Conservation (phyloP, 805 yeast genomes). For the Grigorovia transvaalensis region DNA sequence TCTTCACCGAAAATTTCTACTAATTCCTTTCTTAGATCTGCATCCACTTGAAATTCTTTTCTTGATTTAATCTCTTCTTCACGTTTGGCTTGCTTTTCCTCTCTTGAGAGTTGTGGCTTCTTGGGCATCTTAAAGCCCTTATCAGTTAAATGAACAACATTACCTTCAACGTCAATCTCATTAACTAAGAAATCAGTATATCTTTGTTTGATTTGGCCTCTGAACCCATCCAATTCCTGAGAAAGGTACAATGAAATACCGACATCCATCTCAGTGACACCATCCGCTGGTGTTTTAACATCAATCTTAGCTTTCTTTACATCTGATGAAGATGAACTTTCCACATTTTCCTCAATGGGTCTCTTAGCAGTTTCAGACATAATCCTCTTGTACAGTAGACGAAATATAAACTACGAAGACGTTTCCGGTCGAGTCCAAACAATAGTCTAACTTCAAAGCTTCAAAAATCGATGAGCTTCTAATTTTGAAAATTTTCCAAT, state of each 20-base stretch:
- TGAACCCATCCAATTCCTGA: constrained; percentile 48
- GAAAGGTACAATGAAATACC: constrained; percentile 73
- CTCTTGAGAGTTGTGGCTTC: constrained; percentile 35
- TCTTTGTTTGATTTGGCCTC: constrained; percentile 75
- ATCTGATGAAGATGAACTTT: constrained; percentile 1
- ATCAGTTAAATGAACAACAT: constrained; percentile 66
- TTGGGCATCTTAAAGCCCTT: constrained; percentile 54
- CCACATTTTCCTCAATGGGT: constrained; percentile 5
- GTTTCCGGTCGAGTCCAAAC: no score
- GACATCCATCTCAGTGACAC: constrained; percentile 66
- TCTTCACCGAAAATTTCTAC: constrained; percentile 47
- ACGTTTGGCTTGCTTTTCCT: constrained; percentile 30
- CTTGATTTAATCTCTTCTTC: constrained; percentile 24
- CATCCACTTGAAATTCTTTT: constrained; percentile 33
- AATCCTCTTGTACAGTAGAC: neutral
- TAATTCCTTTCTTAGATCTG: constrained; percentile 39
- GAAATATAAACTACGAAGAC: no score
- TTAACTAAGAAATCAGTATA: constrained; percentile 91
- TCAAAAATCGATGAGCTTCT: constrained; percentile 1
- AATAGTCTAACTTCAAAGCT: neutral
- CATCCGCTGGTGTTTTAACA: constrained; percentile 13
- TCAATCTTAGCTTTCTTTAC: constrained; percentile 11
- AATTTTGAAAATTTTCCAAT: neutral
- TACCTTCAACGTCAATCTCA: constrained; percentile 61
- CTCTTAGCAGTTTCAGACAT: constrained; percentile 12